These are phyloP conservation scores for Hanseniaspora uvarum DNA, from an alignment of 1,139 yeast genomes.

Conservation along the genomic window DNA sequence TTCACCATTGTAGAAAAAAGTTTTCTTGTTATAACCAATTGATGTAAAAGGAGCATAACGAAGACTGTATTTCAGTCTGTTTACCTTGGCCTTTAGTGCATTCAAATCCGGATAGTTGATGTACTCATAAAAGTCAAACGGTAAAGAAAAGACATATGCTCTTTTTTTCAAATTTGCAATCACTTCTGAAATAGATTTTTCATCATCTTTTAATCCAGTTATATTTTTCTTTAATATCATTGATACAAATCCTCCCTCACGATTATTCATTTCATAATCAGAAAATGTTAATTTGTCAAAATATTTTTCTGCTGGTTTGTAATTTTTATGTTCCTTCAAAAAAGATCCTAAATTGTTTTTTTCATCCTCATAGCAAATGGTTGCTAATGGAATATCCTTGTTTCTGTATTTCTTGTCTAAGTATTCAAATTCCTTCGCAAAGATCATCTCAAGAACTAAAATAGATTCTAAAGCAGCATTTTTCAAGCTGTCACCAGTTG, in stretches of 20 bases:
- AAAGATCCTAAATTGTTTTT: conserved; percentile 14
- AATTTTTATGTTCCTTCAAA: conserved; percentile 4
- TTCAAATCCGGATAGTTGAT: conserved; percentile 7
- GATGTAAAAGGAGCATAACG: conserved; percentile 8
- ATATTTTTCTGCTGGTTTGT: background rate
- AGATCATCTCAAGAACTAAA: conserved; percentile 6
- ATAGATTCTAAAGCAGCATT: conserved; percentile 12
- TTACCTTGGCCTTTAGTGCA: conserved; percentile 4
- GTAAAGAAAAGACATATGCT: conserved; percentile 12
- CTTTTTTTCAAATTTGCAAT: conserved; percentile 1
- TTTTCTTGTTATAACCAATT: conserved; percentile 6
- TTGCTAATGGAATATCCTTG: conserved; percentile 9
- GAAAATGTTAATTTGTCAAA: background rate
- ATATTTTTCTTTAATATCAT: conserved; percentile 8
- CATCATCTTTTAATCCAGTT: conserved; percentile 3
- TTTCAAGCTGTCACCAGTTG: conserved; percentile 9
- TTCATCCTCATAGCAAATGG: conserved; percentile 1
- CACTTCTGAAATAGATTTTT: background rate
- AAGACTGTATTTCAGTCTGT: conserved; percentile 10
- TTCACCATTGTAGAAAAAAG: conserved; percentile 3
- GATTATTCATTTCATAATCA: background rate
- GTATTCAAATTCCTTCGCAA: background rate
- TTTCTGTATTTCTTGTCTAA: conserved; percentile 7
- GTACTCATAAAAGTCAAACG: conserved; percentile 13
- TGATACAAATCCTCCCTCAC: background rate